These are phyloP conservation scores for Quercus suber DNA, from an alignment of 306 rosid species.

Conservation along the genomic window DNA sequence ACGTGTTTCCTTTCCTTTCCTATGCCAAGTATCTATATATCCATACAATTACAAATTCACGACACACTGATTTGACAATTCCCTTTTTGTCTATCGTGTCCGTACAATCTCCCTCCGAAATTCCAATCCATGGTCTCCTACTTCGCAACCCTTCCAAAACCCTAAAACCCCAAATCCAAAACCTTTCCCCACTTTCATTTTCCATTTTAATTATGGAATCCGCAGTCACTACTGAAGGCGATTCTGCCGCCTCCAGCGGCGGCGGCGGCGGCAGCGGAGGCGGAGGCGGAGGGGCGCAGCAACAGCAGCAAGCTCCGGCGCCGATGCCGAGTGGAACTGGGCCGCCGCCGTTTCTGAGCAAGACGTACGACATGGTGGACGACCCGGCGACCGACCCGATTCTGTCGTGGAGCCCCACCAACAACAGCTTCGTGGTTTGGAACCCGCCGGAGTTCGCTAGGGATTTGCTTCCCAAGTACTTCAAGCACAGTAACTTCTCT, in stretches of 20 bases:
- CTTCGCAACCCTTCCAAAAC: slow-evolving; percentile 2
- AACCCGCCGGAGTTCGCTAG: slow-evolving; percentile 94
- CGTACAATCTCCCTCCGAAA: neutral
- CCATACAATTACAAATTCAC: too few species aligned
- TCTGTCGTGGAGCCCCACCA: slow-evolving; percentile 89
- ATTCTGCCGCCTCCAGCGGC: slow-evolving; percentile 11
- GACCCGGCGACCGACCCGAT: slow-evolving; percentile 72
- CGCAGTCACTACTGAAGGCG: slow-evolving; percentile 26
- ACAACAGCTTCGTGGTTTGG: slow-evolving; percentile 97
- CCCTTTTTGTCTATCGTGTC: neutral
- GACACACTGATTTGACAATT: too few species aligned
- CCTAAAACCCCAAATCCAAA: slow-evolving; percentile 21
- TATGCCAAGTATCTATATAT: too few species aligned
- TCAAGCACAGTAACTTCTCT: slow-evolving; percentile 94
- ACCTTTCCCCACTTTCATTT: too few species aligned
- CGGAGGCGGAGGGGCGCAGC: slow-evolving; percentile 1
- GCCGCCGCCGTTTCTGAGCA: slow-evolving; percentile 91
- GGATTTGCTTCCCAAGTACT: slow-evolving; percentile 87
- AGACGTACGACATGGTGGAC: slow-evolving; percentile 96
- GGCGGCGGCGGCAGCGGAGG: neutral
- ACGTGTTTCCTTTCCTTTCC: neutral
- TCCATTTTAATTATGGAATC: slow-evolving; percentile 34
- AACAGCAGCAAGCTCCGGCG: slow-evolving; percentile 41
- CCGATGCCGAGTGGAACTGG: slow-evolving; percentile 61
- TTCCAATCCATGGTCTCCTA: slow-evolving; percentile 7